Percentiles rank a stretch among this genome's conserved stretches.
Evolutionary conservation across 2,329 filamentous ascomycete species (phyloP).

Genomic region (Monilinia fructicola): DNA sequence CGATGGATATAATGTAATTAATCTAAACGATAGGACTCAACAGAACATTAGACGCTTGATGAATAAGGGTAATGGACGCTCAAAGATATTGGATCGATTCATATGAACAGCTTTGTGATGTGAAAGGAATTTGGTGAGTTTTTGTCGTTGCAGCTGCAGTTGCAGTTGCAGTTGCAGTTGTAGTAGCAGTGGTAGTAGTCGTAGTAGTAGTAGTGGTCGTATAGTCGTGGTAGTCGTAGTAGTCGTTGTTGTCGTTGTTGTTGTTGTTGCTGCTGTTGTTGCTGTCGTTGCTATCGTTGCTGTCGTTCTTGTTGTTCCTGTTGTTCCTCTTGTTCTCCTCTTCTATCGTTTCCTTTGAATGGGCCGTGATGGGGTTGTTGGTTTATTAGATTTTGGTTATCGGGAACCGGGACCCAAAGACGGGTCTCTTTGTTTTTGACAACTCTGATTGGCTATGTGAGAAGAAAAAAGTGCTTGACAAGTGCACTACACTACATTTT

Average conservation of each 20-base stretch:
- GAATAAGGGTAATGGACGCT: neutral
- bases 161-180: neutral
- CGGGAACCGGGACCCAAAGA: slow-evolving; percentile 1
- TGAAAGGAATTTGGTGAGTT: neutral
- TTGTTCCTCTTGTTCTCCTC: too few species aligned
- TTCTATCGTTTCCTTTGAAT: slow-evolving; percentile 5
- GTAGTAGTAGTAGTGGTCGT: too few species aligned
- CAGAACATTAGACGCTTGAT: neutral
- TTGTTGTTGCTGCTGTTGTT: neutral
- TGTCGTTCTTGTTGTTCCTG: neutral
- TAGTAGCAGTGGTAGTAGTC: too few species aligned
- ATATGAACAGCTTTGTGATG: neutral
- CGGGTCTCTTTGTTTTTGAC: neutral
- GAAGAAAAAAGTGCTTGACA: slow-evolving; percentile 2
- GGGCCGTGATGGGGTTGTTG: neutral
- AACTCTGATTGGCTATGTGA: neutral
- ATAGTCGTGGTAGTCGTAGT: too few species aligned
- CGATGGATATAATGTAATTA: neutral
- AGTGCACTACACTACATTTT: slow-evolving; percentile 1
- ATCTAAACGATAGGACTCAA: neutral
- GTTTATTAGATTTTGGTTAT: slow-evolving; percentile 10
- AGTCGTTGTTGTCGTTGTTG: too few species aligned
- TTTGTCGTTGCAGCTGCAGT: neutral
- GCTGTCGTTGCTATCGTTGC: neutral
- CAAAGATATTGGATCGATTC: neutral